phyloP scores from a whole-genome alignment of 2,329 filamentous ascomycete species.

The Aspergillus sclerotialis region DNA sequence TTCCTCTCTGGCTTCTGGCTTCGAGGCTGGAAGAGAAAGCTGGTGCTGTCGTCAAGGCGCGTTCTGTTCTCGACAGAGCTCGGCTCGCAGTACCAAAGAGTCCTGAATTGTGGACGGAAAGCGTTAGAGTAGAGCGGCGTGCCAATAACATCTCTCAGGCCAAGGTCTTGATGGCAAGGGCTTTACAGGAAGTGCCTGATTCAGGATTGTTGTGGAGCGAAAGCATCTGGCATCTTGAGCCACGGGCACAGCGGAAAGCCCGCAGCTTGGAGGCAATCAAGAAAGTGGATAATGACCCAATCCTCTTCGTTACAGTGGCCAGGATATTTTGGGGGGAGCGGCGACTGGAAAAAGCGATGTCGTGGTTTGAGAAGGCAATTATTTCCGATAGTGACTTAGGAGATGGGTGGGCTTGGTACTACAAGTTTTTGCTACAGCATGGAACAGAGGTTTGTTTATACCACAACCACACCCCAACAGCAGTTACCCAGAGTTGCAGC shows the following conservation, averaged over 20 bases:
- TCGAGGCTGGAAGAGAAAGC: conserved; percentile 78
- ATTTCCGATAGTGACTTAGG: conserved; percentile 79
- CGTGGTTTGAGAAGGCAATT: conserved; percentile 96
- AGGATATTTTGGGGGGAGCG: conserved; percentile 95
- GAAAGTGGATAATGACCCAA: conserved; percentile 87
- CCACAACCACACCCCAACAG: not conserved
- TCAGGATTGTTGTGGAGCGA: conserved; percentile 88
- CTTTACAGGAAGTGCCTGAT: conserved; percentile 81
- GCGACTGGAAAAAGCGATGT: conserved; percentile 85
- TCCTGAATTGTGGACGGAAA: conserved; percentile 81
- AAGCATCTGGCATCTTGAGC: conserved; percentile 90
- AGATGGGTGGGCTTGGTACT: conserved; percentile 98
- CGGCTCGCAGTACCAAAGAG: conserved; percentile 81
- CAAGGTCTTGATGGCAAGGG: conserved; percentile 86
- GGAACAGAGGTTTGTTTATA: conserved; percentile 60
- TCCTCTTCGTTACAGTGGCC: conserved; percentile 83
- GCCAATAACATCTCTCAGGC: conserved; percentile 78
- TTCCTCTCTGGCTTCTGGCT: conserved; percentile 84
- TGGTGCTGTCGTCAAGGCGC: conserved; percentile 81
- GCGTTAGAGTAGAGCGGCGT: conserved; percentile 84
- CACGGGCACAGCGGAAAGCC: conserved; percentile 85
- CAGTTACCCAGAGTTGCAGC: no score
- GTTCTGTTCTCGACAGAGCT: conserved; percentile 86
- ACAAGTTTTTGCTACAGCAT: conserved; percentile 85
- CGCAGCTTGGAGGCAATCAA: conserved; percentile 91